phyloP scores from a whole-genome alignment of 805 yeast species.

The Yamadazyma ubonensis region DNA sequence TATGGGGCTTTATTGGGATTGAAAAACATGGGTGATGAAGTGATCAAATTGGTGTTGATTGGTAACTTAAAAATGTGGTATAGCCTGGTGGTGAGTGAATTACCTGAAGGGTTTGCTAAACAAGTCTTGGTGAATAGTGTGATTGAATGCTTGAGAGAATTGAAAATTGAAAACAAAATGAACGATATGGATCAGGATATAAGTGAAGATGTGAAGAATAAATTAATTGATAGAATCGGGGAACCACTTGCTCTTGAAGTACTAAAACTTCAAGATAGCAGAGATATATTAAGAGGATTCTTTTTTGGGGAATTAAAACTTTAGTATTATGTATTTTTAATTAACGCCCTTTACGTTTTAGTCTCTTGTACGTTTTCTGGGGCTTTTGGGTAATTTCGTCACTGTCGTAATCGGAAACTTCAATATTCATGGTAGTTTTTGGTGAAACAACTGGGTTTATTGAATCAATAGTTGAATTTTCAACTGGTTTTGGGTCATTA shows the following conservation, averaged over 20 bases:
- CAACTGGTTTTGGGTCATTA: no score
- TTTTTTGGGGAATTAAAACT: constrained; percentile 63
- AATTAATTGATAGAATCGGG: constrained; percentile 61
- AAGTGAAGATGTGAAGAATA: constrained; percentile 33
- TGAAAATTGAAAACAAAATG: constrained; percentile 32
- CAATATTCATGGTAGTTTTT: no score
- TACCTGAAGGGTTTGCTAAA: constrained; percentile 45
- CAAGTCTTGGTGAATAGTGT: constrained; percentile 46
- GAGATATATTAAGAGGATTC: constrained; percentile 57
- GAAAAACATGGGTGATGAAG: constrained; percentile 81
- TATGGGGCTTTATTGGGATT: constrained; percentile 90
- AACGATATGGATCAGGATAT: constrained; percentile 31
- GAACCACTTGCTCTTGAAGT: constrained; percentile 51
- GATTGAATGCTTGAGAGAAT: constrained; percentile 53
- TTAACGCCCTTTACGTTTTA: constrained; percentile 10
- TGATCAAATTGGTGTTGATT: constrained; percentile 74
- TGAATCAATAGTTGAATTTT: no score
- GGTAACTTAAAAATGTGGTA: constrained; percentile 88
- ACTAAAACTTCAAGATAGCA: constrained; percentile 46
- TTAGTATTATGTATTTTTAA: constrained; percentile 9
- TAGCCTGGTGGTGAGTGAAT: constrained; percentile 49
- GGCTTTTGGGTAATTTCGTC: no score
- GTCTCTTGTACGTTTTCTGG: constrained; percentile 9
- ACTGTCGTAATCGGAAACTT: background rate
- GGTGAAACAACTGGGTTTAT: no score